These are phyloP conservation scores for Coniella lustricola DNA, from an alignment of 2,329 filamentous ascomycete genomes.

Conservation along the genomic window DNA sequence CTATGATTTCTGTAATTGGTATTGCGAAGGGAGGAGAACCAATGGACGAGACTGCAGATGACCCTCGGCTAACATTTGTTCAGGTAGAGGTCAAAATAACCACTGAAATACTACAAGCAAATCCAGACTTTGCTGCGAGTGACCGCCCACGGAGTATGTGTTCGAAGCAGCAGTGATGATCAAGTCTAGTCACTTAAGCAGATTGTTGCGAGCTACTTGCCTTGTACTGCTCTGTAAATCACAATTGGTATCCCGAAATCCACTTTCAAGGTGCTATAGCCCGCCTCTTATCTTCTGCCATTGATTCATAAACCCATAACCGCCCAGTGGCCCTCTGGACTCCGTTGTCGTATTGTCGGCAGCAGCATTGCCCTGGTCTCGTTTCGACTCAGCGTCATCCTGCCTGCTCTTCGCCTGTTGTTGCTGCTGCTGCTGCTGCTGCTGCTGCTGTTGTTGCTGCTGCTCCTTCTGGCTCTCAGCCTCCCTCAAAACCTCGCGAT, in stretches of 20 bases:
- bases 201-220: too few relatives aligned
- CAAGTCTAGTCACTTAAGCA: too few relatives aligned
- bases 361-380: conserved; percentile 21
- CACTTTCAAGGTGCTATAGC: conserved; percentile 26
- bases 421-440: conserved; percentile 30
- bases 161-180: too few relatives aligned
- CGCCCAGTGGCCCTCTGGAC: conserved; percentile 37
- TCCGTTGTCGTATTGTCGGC: conserved; percentile 27
- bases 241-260: background rate
- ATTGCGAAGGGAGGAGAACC: background rate
- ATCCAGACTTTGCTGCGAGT: background rate
- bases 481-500: conserved; percentile 46
- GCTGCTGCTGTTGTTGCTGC: conserved; percentile 29
- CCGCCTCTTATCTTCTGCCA: conserved; percentile 53
- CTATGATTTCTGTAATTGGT: conserved; percentile 1
- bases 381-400: conserved; percentile 28
- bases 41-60: conserved; percentile 4
- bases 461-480: conserved; percentile 33
- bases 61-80: conserved; percentile 3
- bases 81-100: conserved; percentile 3
- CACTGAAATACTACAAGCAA: background rate
- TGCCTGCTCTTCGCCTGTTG: conserved; percentile 24
- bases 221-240: background rate
- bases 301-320: conserved; percentile 56
- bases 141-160: too few relatives aligned